Evolutionary conservation across 2,329 filamentous ascomycete genomes (phyloP), one percentile per base, ranked within the genome.

Genomic region (Nemania abortiva): DNA sequence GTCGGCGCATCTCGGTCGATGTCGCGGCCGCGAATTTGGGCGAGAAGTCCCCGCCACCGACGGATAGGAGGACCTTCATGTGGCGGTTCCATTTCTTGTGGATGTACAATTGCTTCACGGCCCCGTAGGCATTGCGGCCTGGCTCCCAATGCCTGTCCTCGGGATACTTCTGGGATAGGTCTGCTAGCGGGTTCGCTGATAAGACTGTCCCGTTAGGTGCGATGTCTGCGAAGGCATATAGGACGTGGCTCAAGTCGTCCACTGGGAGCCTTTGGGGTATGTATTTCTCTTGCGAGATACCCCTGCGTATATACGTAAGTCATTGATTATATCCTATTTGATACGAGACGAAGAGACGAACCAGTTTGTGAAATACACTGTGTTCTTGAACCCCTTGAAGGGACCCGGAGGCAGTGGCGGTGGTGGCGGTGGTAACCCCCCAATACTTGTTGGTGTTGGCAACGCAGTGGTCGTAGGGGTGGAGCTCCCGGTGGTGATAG

Each of bases 41-140:
- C 3, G 91, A 92, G 78, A 92, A 93, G 0, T 89, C 92, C 89
- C 91, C 96, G 18, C 94, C 94, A 49, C 94, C 94, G 68, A 97
- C 91, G 42, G 91, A 93, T 9, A 96, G 85, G n/a, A 96, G 82
- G 1, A 91, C 86, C 81, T 97, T 97, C 66, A 97, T 81, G 61
- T 92, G 88, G 22, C 93, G 89, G 78, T 97, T 89, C 73, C 85
- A 82, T 81, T 94, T 90, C 84, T 97, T 97, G 61, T 92, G 85
- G 1, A 93, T 80, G 78, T 87, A 93, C 1, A 97, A 83, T 77
- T 95, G 92, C 81, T 94, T 94, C 71, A 94, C 80, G 76, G 89
- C 91, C 49, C 94, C 94, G 75, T 94, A 94, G 59, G 90, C 88
- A 76, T 95, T 94, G 67, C 83, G 88, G 6, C 69, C 66, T 1